Conservation (phyloP, 2,329 filamentous ascomycete species). For the Phyllosticta citriasiana region DNA sequence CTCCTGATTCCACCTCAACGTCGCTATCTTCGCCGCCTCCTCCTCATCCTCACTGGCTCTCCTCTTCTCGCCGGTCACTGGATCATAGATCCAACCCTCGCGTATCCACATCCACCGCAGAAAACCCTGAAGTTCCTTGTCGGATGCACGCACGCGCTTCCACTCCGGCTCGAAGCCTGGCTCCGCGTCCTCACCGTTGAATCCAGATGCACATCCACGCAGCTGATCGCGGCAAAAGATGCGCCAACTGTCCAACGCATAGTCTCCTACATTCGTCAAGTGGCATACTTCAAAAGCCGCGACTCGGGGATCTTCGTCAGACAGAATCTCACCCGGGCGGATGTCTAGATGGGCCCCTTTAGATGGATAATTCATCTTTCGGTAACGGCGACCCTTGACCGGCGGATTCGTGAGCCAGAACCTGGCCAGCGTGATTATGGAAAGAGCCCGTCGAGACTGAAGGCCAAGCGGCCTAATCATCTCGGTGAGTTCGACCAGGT, state of each 20-base stretch:
- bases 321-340: constrained; percentile 31
- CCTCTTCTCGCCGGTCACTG: constrained; percentile 53
- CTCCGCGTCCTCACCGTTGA: constrained; percentile 47
- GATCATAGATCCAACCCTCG: constrained; percentile 76
- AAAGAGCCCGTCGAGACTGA: constrained; percentile 44
- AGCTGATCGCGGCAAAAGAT: constrained; percentile 83
- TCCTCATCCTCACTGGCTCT: constrained; percentile 38
- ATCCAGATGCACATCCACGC: constrained; percentile 54
- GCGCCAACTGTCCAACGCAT: constrained; percentile 82
- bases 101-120: constrained; percentile 87
- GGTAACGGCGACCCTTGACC: constrained; percentile 44
- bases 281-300: constrained; percentile 77
- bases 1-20: constrained; percentile 46
- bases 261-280: constrained; percentile 61
- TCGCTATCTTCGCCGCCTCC: background rate
- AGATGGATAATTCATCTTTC: constrained; percentile 37
- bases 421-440: constrained; percentile 60
- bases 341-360: constrained; percentile 28
- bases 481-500: constrained; percentile 13
- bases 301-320: constrained; percentile 33
- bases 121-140: constrained; percentile 84
- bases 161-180: constrained; percentile 67
- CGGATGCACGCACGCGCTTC: constrained; percentile 72
- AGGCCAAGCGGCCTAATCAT: constrained; percentile 21
- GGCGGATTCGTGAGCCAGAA: constrained; percentile 59